phyloP scores from a whole-genome alignment of 495 filamentous ascomycete species.

The Podospora appendiculata region DNA sequence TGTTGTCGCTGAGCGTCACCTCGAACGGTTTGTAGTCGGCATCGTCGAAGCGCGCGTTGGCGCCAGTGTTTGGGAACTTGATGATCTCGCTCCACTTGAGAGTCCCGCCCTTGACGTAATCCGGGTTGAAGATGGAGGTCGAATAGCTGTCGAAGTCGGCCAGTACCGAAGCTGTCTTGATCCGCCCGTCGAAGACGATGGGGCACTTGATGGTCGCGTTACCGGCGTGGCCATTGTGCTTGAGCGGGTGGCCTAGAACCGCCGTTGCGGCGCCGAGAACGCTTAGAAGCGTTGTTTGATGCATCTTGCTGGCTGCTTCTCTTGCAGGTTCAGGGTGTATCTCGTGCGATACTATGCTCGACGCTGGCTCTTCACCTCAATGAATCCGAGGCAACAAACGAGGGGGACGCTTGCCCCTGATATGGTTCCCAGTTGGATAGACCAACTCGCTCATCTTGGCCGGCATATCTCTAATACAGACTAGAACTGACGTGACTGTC shows the following conservation, averaged over 20 bases:
- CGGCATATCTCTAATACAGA: no score
- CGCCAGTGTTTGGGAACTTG: slow-evolving; percentile 28
- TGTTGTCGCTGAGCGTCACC: slow-evolving; percentile 42
- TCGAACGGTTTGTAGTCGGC: slow-evolving; percentile 32
- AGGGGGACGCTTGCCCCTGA: no score
- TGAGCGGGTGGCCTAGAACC: neutral
- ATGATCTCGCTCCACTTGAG: slow-evolving; percentile 40
- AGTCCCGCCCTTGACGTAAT: slow-evolving; percentile 36
- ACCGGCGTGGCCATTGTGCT: slow-evolving; percentile 1
- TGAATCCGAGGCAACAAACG: no score
- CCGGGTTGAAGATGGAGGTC: slow-evolving; percentile 37
- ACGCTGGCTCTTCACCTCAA: no score
- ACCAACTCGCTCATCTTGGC: no score
- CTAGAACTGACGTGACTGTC: no score
- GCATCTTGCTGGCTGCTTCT: slow-evolving; percentile 8
- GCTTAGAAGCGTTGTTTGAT: slow-evolving; percentile 9
- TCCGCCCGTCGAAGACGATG: slow-evolving; percentile 37
- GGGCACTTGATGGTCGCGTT: slow-evolving; percentile 30
- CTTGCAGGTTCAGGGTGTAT: neutral
- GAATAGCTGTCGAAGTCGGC: slow-evolving; percentile 36
- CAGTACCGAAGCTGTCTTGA: slow-evolving; percentile 17
- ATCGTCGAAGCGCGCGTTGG: slow-evolving; percentile 35
- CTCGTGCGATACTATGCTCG: no score
- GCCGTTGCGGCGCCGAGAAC: slow-evolving; percentile 4
- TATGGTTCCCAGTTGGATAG: no score